Evolutionary conservation across 2,329 filamentous ascomycete genomes (phyloP).

Genomic region (Venturia carpophila): DNA sequence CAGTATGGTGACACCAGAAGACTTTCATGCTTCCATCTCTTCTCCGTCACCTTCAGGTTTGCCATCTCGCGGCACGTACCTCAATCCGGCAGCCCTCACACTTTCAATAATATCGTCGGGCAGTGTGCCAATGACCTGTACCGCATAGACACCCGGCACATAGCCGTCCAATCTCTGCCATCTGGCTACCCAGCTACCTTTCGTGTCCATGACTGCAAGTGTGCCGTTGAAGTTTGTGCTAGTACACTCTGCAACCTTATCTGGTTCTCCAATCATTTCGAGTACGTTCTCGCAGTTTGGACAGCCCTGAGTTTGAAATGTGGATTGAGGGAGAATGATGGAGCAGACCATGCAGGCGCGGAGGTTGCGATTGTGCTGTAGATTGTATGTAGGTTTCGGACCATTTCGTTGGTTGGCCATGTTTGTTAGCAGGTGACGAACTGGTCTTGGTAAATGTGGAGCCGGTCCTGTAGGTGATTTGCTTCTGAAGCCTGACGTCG

Average conservation of each 20-base stretch:
- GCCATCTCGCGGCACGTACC: constrained; percentile 49
- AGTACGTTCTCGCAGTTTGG: constrained; percentile 96
- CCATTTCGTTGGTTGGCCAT: background rate
- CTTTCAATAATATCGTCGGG: constrained; percentile 50
- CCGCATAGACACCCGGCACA: constrained; percentile 82
- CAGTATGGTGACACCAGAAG: background rate
- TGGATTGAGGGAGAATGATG: constrained; percentile 74
- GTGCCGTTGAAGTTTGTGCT: constrained; percentile 93
- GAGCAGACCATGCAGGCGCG: constrained; percentile 99
- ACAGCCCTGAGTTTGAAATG: constrained; percentile 80
- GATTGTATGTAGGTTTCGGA: constrained; percentile 10
- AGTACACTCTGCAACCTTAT: constrained; percentile 85
- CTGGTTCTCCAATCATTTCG: constrained; percentile 67
- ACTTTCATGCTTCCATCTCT: background rate
- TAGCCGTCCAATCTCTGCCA: constrained; percentile 91
- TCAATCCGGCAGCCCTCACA: constrained; percentile 52
- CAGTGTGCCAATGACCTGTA: constrained; percentile 78
- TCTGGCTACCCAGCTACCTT: constrained; percentile 85
- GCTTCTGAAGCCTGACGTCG: background rate
- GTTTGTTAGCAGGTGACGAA: background rate
- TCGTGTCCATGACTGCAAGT: constrained; percentile 76
- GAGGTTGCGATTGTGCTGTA: constrained; percentile 52
- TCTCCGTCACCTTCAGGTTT: constrained; percentile 8
- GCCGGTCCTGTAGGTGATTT: background rate
- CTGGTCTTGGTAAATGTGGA: background rate